Base-by-base conservation (phyloP, 257 asterid species). In the Cinchona pubescens region DNA sequence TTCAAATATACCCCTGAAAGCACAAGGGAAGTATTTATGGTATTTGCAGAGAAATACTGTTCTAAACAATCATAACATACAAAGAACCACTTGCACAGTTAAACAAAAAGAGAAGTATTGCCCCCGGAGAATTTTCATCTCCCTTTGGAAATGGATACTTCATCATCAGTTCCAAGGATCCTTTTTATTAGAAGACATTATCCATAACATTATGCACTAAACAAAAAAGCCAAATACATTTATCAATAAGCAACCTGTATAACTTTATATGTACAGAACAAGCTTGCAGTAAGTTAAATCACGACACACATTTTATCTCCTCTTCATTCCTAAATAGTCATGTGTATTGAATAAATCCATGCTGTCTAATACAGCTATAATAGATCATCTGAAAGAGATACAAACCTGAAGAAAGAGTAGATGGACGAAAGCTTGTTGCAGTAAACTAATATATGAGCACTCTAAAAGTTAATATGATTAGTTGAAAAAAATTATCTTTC, bases 1-100 rank as follows among this genome's bases (percentile, higher is more conserved):
- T 84, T 88, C 80, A 91, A 86, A 82, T 89, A 79, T 61, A 91
- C 88, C 97, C 96, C 99, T 94, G 95, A 67, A 82, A 81, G 64
- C 74, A 78, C 48, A 84, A 78, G 49, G 72, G 72, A 21, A 46
- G 16, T 15, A 53, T 70, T 16, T 18, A 32, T 16, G 12, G 13
- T 53, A 30, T 51, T 71, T 32, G 40, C 25, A 51, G 60, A 45
- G 42, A 38, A 45, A 73, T 15, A 61, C 29, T 23, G 49, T 10
- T 18, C 32, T 21, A 7, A 35, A 60, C 23, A 30, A 67, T 74
- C 45, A 21, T n/a, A 30, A 32, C 60, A 69, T 25, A 9, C 45
- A 29, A 42, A 53, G 48, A 38, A 53, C 65, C 64, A 4, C 53
- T 27, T n/a, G 4, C 18, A 68, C 5, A 55, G 37, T 68, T 29